Base-by-base conservation (phyloP, 2,329 filamentous ascomycete species). In the Lithohypha guttulata region DNA sequence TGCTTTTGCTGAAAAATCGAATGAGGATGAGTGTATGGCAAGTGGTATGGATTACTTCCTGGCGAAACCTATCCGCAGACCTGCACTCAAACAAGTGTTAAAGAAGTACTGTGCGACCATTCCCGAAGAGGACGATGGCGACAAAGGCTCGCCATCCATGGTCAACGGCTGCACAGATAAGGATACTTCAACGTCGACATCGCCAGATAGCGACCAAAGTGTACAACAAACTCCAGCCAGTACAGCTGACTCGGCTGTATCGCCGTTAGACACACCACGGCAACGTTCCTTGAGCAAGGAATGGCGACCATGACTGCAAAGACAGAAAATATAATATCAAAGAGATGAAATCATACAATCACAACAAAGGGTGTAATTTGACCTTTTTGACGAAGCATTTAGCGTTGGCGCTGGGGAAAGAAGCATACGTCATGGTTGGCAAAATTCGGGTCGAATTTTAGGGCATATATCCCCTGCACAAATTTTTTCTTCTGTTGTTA, bases 31-130 rank as follows among this genome's bases (percentile, higher is more conserved):
- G 56, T 84, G 83, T 58, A 81, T 91, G 58, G 84, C 89, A 43
- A 85, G 79, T 2, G 87, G 87, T 40, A 94, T 94, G 86, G 76
- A 94, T 54, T 85, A 86, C 63, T 94, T 94, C 59, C 67, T 94
- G 20, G 70, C 69, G 27, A 79, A 79, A 57, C 75, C 75, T 0
- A 93, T 94, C 47, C 73, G 83, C 34, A 68, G 86, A n/a, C 84
- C 83, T 1, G 83, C 83, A 4, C 67, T 94, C 41, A 93, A 93
- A 58, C 81, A 87, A 52, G 84, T 93, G 0, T 66, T 93, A 9
- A 84, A 81, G 54, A 85, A 71, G 38, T 77, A 85, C 55, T 89
- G 85, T 56, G 75, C 81, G 3, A 85, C 85, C 0, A 93, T 91
- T 20, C 75, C 72, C 0, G 84, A 89, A 54, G 83, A 86, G 56